Evolutionary conservation across 345 rosid genomes (phyloP), one percentile per base, ranked within the genome.

Genomic region (Sisymbrium altissimum): DNA sequence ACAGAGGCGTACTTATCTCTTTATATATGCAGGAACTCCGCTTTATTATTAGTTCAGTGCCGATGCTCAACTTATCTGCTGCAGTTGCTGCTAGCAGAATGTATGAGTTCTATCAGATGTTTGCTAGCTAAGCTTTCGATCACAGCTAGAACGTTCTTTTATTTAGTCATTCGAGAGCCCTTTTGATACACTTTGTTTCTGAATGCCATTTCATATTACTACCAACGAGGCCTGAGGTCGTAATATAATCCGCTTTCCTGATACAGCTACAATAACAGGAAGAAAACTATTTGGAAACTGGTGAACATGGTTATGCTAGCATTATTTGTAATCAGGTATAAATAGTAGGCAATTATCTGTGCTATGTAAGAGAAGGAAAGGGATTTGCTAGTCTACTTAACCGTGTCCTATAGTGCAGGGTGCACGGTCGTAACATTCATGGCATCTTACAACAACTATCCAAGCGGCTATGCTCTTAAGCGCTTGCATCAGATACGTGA

Each of bases 361-460:
- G 66, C 46, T 64, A 18, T 43, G 45, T 18, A 70, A 55, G 60
- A 61, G 64, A 52, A 40, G 58, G 17, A 44, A 44, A 63, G 59
- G 18, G 25, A 38, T 63, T 56, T 56, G 48, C 30, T 49, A 40
- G n/a, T 68, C 41, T 64, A 63, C 73, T 81, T 74, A 71, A 38
- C 46, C 74, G 75, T 43, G 59, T 75, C 76, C 49, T 90, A 76
- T 83, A 95, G 99, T 89, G 85, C 89, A 79, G 98, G 96, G 79
- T 92, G 92, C 81, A 87, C 97, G 6, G 68, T 74, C 72, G 49
- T 88, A 69, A 64, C 86, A 72, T 92, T 88, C 85, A 62, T 85
- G 93, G 99, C 99, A 9, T 95, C 96, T 12, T 90, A 84, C 73
- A 82, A 83, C 83, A 95, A 92, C 71, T 95, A 95, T 83, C 96